A percentile compares a stretch with the other conserved stretches of the same genome.
Evolutionary conservation across 2,329 filamentous ascomycete genomes (phyloP).

Genomic region (Diplocarpon mali): DNA sequence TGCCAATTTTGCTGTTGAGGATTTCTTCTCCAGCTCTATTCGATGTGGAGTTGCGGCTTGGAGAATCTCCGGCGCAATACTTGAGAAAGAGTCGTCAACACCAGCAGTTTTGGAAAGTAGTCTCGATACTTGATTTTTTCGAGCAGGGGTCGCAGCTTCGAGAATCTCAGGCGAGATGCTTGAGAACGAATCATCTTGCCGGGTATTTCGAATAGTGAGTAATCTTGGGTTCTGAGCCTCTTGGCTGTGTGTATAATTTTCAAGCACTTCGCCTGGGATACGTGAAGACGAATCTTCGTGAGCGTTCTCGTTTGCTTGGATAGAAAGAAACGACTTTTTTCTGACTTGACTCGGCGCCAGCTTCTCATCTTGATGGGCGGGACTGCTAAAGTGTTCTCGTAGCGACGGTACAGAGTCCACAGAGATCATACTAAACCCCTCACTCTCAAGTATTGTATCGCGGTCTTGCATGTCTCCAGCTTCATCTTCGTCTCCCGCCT

Average conservation of each 20-base stretch:
- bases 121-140: constrained; percentile 10
- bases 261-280: constrained; percentile 17
- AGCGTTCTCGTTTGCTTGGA: background rate
- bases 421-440: constrained; percentile 47
- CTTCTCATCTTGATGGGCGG: constrained; percentile 19
- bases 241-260: constrained; percentile 15
- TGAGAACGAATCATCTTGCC: constrained; percentile 19
- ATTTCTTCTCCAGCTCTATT: background rate
- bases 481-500: constrained; percentile 28
- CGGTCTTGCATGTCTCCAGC: constrained; percentile 32
- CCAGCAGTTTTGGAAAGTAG: constrained; percentile 10
- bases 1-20: constrained; percentile 1
- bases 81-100: constrained; percentile 21
- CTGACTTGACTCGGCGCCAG: constrained; percentile 2
- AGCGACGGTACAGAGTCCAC: constrained; percentile 40
- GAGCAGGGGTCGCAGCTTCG: constrained; percentile 17
- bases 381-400: constrained; percentile 31
- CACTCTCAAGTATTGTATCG: constrained; percentile 44
- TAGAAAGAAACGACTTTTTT: constrained; percentile 11
- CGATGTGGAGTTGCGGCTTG: constrained; percentile 15
- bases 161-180: constrained; percentile 20
- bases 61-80: constrained; percentile 12
- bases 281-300: constrained; percentile 21
- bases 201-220: constrained; percentile 11
- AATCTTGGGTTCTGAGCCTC: constrained; percentile 10